These are phyloP conservation scores for Backusella macrospora DNA, from an alignment of 192 early-diverging fungal species.

Conservation along the genomic window DNA sequence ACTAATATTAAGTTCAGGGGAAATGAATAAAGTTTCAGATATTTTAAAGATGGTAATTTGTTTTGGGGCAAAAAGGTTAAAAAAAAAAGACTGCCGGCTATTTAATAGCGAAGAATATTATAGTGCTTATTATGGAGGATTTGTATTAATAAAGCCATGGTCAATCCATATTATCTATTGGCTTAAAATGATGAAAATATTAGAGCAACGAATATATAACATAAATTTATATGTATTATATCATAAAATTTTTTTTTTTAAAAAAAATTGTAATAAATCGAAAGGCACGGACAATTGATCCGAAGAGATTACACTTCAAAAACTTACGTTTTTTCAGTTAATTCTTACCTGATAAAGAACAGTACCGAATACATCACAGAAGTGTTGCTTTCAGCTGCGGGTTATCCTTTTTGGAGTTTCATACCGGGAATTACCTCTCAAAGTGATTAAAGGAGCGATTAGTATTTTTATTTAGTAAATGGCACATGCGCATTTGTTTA, in stretches of 20 bases:
- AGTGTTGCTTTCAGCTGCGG: not conserved
- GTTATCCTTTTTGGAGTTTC: not conserved
- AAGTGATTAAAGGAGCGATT: not conserved
- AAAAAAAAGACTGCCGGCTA: not conserved
- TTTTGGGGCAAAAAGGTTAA: conserved; percentile 12
- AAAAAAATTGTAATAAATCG: not conserved
- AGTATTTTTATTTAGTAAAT: not conserved
- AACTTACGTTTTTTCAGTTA: not conserved
- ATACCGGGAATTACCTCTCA: not conserved
- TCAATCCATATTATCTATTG: not conserved
- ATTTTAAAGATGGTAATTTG: not conserved
- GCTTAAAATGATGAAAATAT: not conserved
- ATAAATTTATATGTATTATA: not conserved
- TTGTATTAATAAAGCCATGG: not conserved
- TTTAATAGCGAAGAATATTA: not conserved
- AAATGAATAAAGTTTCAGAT: not conserved
- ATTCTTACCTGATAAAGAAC: not conserved
- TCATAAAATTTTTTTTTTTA: not conserved
- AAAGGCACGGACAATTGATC: conserved; percentile 13
- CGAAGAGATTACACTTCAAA: not conserved
- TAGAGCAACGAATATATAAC: not conserved
- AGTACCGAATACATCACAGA: not conserved
- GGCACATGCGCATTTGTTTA: not conserved
- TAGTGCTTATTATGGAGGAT: conserved; percentile 1
- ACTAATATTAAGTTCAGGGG: not conserved